Percentiles rank a stretch among this genome's conserved stretches.
Evolutionary conservation across 257 asterid species (phyloP).

Genomic region (Solanum appendiculatum): DNA sequence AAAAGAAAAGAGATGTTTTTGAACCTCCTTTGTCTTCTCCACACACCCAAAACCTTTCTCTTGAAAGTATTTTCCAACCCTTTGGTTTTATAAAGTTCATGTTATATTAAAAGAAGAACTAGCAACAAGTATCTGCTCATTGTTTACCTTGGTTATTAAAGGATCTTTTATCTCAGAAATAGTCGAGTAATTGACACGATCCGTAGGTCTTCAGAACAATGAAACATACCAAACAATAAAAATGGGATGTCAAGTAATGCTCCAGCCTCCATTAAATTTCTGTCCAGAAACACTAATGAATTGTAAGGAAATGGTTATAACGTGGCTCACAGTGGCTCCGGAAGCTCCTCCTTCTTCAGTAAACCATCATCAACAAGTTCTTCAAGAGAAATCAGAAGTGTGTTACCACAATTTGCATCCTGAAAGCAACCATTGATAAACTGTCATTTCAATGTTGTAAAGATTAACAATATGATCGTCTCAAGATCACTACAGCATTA

Average conservation of each 20-base stretch:
- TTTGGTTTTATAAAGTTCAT: neutral
- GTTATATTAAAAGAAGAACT: neutral
- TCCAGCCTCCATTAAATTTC: neutral
- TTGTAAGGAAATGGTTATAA: neutral
- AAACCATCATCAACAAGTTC: slow-evolving; percentile 89
- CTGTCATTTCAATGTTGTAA: neutral
- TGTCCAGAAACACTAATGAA: neutral
- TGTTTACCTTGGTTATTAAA: slow-evolving; percentile 60
- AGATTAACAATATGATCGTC: neutral
- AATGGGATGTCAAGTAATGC: neutral
- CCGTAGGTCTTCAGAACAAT: slow-evolving; percentile 45
- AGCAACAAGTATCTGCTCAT: neutral
- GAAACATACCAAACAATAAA: neutral
- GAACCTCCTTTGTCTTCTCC: neutral
- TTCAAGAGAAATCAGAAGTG: slow-evolving; percentile 86
- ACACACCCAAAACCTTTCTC: neutral
- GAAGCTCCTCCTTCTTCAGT: slow-evolving; percentile 68
- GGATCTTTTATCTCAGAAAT: slow-evolving; percentile 81
- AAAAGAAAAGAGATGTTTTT: neutral
- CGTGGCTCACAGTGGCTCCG: slow-evolving; percentile 64
- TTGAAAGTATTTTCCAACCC: neutral
- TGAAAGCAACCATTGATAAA: slow-evolving; percentile 16
- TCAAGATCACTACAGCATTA: neutral
- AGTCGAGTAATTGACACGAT: slow-evolving; percentile 56
- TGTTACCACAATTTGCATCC: slow-evolving; percentile 99